Evolutionary conservation across 306 rosid species (phyloP).

Genomic region (Cajanus cajan): DNA sequence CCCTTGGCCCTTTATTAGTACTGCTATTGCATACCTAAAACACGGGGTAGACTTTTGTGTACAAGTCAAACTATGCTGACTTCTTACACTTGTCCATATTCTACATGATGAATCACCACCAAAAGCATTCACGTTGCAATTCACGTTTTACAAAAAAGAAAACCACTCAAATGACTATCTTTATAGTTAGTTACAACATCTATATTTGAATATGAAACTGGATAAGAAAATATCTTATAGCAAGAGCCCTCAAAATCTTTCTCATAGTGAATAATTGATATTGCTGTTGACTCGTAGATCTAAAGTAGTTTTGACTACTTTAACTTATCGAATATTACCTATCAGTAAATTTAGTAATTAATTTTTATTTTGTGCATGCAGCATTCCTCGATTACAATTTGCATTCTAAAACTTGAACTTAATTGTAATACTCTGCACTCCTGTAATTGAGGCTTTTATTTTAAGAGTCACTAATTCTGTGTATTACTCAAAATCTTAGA

Average conservation of each 20-base stretch:
- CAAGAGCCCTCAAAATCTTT: neutral
- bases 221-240: neutral
- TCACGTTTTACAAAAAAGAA: neutral
- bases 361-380: neutral
- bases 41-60: slow-evolving; percentile 45
- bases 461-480: neutral
- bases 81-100: slow-evolving; percentile 10
- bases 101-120: slow-evolving; percentile 20
- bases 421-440: neutral
- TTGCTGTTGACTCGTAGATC: neutral
- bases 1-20: slow-evolving; percentile 9
- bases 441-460: neutral
- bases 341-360: neutral
- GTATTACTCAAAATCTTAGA: neutral
- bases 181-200: neutral
- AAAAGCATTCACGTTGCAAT: neutral
- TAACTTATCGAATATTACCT: neutral
- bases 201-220: neutral
- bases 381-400: neutral
- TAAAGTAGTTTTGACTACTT: neutral
- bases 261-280: neutral
- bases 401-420: neutral
- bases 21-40: slow-evolving; percentile 49
- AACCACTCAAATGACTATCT: neutral
- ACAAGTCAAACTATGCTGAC: slow-evolving; percentile 48